Evolutionary conservation across 352 stramenopile species (phyloP), one percentile per base, ranked within the genome.

Genomic region (Phytophthora tentaculata): DNA sequence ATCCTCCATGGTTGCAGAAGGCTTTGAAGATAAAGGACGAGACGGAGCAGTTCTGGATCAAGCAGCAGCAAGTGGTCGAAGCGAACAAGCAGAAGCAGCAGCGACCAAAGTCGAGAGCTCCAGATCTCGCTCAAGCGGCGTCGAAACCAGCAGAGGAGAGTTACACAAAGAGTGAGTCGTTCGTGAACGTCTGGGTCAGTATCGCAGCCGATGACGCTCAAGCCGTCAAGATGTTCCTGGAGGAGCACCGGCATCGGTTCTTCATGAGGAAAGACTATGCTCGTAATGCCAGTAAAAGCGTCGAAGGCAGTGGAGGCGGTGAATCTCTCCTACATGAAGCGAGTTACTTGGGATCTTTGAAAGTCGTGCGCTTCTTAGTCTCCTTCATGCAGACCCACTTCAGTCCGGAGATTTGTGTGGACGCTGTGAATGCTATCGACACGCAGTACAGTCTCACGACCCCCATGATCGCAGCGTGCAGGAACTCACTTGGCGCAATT

Each of bases 1-100:
- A 91, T 32, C 73, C 82, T 60, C 79, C 79, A 0, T 94, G 83
- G 86, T 67, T 94, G n/a, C 71, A 84, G 41, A 84, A 83, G 24
- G 79, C 82, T n/a, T 64, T 90, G 44, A 66, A 57, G 13, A 69
- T 69, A 10, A 85, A 79, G 50, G 56, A 83, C 3, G 41, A 77
- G 19, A 83, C 61, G 5, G 60, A 86, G 45, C 44, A 61, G 23
- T 77, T 81, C 24, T 85, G 80, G 76, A 24, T 48, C 13, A 62
- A 73, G 24, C 44, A 75, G 28, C 65, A 71, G 5, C 50, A 61
- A 41, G 14, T 52, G 26, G 19, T 22, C 5, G 37, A 76, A 35
- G 52, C 56, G 17, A 54, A 70, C 5, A 41, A 29, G n/a, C 67
- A 67, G 28, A 68, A 71, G 2, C 58, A 69, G 64, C 39, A 69